These are phyloP conservation scores for Pterulicium gracile DNA, from an alignment of 1,284 basidiomycete genomes.

Conservation along the genomic window DNA sequence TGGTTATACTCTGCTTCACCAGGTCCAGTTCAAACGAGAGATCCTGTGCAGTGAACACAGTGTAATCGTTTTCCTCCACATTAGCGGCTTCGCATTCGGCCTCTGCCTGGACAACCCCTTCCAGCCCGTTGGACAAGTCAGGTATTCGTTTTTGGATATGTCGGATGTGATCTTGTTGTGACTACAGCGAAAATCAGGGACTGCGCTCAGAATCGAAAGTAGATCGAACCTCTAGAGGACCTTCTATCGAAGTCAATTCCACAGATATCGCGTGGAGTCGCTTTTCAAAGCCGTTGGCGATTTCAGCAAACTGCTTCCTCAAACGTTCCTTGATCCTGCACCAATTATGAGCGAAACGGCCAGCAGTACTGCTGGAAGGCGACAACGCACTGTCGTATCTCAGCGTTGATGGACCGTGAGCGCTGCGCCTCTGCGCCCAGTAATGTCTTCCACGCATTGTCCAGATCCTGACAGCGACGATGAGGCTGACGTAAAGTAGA, in stretches of 20 bases:
- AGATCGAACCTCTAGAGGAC: conserved; percentile 59
- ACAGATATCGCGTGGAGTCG: conserved; percentile 63
- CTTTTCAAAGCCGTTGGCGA: conserved; percentile 80
- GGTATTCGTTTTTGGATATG: conserved; percentile 58
- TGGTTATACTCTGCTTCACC: conserved; percentile 70
- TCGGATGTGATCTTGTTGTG: conserved; percentile 41
- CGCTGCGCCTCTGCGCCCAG: conserved; percentile 68
- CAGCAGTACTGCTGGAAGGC: too few relatives aligned
- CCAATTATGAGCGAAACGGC: too few relatives aligned
- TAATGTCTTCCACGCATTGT: conserved; percentile 68
- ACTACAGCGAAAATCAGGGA: conserved; percentile 19
- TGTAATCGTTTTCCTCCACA: conserved; percentile 96
- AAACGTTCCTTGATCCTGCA: conserved; percentile 82
- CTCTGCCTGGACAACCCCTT: conserved; percentile 51
- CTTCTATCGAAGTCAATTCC: conserved; percentile 68
- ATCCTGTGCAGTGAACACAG: conserved; percentile 85
- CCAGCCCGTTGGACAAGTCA: conserved; percentile 44
- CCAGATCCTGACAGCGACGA: conserved; percentile 62
- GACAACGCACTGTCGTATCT: conserved; percentile 76
- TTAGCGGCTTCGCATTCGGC: conserved; percentile 81
- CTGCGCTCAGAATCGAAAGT: conserved; percentile 13
- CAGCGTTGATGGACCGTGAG: conserved; percentile 81
- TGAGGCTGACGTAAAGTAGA: not conserved
- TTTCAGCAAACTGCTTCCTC: conserved; percentile 72
- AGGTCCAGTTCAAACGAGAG: conserved; percentile 85